Evolutionary conservation across 495 filamentous ascomycete species (phyloP), one percentile per base, ranked within the genome.

Genomic region (Ramalina peruviana): DNA sequence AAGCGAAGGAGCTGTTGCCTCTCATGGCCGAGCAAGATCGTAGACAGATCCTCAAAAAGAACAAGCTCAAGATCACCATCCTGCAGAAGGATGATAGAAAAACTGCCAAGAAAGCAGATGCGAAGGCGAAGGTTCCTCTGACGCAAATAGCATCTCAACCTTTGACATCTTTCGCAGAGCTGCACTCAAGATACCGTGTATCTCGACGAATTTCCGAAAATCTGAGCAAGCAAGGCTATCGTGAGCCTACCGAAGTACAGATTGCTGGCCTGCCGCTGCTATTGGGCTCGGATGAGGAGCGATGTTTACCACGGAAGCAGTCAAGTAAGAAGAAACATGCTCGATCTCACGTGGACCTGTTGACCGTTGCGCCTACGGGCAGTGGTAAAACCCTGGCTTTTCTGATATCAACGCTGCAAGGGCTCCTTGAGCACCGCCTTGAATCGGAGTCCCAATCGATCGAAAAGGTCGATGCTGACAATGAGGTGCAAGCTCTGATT

Each of bases 341-440:
- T 36, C 38, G 50, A 26, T 48, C 52, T 27, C 47, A 49, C 17
- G 37, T 57, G 25, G 82, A 97, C 72, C 76, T 98, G 27, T 59
- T 98, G 33, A 81, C 83, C 3, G 81, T 96, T 33, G 92, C 92
- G 13, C 93, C 93, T 3, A 99, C 92, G 3, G 92, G 92, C 17
- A 95, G 88, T 60, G 92, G 92, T n/a, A 99, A 99, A 69, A 97
- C 92, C 0, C 63, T 97, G 48, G 84, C 86, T 3, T 99, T 95
- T 58, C 63, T 97, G 60, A 83, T 99, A 23, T 87, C 88, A 0
- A 72, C 87, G 16, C 73, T 97, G 44, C 82, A 95, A 60, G 71
- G 74, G 43, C 76, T 90, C 41, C 67, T 90, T 26, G 68, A 67
- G 40, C 64, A 69, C 49, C 68, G 71, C 48, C 67, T 68, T 49